A percentile compares a stretch with the other conserved stretches of the same genome.
Conservation (phyloP, 176 grass and related monocot genomes). For the Juncus inflexus region DNA sequence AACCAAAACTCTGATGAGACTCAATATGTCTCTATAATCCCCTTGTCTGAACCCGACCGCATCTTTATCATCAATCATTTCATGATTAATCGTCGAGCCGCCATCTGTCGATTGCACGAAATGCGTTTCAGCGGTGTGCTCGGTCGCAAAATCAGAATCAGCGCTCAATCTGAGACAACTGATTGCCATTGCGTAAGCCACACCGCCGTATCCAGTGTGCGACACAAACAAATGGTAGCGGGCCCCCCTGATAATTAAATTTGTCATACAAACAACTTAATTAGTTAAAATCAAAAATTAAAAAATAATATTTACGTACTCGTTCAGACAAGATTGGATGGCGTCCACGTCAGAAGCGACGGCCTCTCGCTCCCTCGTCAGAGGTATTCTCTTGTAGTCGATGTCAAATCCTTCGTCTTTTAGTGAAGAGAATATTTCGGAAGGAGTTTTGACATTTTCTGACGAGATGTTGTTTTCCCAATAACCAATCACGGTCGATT, state of each 20-base stretch:
- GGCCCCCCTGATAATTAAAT: constrained; percentile 44
- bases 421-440: constrained; percentile 69
- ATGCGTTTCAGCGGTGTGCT: constrained; percentile 81
- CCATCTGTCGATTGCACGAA: constrained; percentile 39
- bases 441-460: constrained; percentile 69
- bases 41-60: constrained; percentile 52
- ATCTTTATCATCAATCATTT: constrained; percentile 2
- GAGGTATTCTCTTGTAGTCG: constrained; percentile 84
- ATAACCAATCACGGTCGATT: constrained; percentile 84
- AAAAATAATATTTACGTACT: constrained; percentile 37
- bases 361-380: constrained; percentile 92
- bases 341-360: constrained; percentile 96
- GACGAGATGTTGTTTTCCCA: constrained; percentile 77
- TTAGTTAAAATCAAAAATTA: constrained; percentile 13
- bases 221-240: constrained; percentile 93
- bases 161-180: constrained; percentile 72
- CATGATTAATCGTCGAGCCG: neutral
- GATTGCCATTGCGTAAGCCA: constrained; percentile 96
- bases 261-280: constrained; percentile 6
- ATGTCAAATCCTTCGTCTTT: constrained; percentile 65
- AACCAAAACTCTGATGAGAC: constrained; percentile 87
- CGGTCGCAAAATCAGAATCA: constrained; percentile 71
- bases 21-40: constrained; percentile 95
- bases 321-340: constrained; percentile 64
- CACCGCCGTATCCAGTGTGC: constrained; percentile 83